Conservation (phyloP, 495 filamentous ascomycete genomes). For the Hyaloscypha finlandica region DNA sequence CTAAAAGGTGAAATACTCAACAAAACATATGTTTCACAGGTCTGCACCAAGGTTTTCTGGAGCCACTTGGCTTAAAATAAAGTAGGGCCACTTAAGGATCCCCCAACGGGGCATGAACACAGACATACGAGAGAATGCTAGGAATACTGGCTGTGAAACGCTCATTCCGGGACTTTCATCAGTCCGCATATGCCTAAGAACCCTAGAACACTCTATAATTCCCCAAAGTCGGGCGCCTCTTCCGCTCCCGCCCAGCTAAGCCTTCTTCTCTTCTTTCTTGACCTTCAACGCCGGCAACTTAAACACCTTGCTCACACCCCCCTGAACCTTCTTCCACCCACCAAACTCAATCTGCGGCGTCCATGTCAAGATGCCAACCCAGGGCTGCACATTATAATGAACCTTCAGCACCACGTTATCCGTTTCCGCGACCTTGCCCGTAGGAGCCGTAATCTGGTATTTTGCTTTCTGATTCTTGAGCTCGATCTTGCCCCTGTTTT, state of each 20-base stretch:
- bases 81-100: no score
- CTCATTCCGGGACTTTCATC: neutral
- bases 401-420: constrained; percentile 75
- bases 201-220: neutral
- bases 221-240: neutral
- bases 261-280: constrained; percentile 22
- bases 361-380: constrained; percentile 89
- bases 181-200: neutral
- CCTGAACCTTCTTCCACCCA: constrained; percentile 60
- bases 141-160: neutral
- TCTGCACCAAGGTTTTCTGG: neutral
- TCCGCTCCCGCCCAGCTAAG: neutral
- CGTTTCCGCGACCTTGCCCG: constrained; percentile 67
- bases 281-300: constrained; percentile 64
- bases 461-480: constrained; percentile 83
- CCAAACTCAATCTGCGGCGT: constrained; percentile 59
- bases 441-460: constrained; percentile 90
- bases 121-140: no score
- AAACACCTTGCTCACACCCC: constrained; percentile 68
- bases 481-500: constrained; percentile 60
- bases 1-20: no score
- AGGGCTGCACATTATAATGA: constrained; percentile 96
- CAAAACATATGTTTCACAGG: neutral
- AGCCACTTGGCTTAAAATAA: no score
- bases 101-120: no score